phyloP scores from a whole-genome alignment of 176 grass and related monocot species.

The Thalia dealbata region DNA sequence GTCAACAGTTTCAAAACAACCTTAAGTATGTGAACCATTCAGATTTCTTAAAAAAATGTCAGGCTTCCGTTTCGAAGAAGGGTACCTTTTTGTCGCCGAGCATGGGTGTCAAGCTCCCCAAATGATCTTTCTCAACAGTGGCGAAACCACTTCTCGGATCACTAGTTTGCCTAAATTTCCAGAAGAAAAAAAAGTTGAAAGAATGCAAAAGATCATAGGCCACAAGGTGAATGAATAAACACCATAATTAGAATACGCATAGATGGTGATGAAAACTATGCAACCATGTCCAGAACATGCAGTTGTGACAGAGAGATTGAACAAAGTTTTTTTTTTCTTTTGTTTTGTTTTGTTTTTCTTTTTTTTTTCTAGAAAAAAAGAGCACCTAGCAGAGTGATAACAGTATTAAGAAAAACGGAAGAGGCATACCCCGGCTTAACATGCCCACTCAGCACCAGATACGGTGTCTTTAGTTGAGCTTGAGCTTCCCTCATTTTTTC shows the following conservation, averaged over 20 bases:
- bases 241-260: neutral
- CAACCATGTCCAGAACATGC: too few species aligned
- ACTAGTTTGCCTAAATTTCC: conserved; percentile 44
- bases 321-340: too few species aligned
- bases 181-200: neutral
- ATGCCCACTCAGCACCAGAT: conserved; percentile 71
- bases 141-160: conserved; percentile 61
- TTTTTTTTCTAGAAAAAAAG: too few species aligned
- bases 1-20: conserved; percentile 5
- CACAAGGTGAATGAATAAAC: neutral
- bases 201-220: neutral
- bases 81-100: conserved; percentile 68
- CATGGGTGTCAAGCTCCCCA: conserved; percentile 70
- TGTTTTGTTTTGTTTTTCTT: too few species aligned
- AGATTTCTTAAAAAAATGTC: neutral
- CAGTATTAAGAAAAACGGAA: neutral
- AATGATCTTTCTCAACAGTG: conserved; percentile 54
- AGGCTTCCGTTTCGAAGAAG: too few species aligned
- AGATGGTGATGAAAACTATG: too few species aligned
- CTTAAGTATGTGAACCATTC: neutral
- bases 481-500: conserved; percentile 94
- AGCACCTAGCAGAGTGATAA: too few species aligned
- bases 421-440: conserved; percentile 61
- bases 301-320: too few species aligned
- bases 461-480: conserved; percentile 60